Percentiles rank a stretch among this genome's conserved stretches.
phyloP scores from a whole-genome alignment of 1,284 basidiomycete species.

The Leccinum solheimii region DNA sequence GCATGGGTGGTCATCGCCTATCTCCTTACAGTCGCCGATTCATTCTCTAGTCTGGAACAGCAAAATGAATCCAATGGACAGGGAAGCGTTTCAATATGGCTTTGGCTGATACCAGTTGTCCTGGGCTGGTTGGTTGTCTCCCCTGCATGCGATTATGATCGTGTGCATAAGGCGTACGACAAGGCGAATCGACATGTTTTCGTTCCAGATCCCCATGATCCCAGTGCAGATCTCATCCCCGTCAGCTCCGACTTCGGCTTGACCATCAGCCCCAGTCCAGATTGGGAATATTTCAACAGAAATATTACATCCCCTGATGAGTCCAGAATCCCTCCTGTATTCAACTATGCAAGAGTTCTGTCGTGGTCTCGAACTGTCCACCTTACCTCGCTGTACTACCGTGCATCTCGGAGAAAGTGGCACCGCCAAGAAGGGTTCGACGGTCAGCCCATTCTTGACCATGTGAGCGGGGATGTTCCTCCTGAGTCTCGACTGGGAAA shows the following conservation, averaged over 20 bases:
- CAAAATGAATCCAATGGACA: slow-evolving; percentile 33
- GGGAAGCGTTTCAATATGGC: slow-evolving; percentile 39
- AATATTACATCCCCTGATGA: slow-evolving; percentile 24
- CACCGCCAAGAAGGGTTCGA: slow-evolving; percentile 7
- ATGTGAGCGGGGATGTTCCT: background rate
- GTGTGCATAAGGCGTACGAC: slow-evolving; percentile 33
- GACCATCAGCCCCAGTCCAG: slow-evolving; percentile 17
- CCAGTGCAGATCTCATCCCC: background rate
- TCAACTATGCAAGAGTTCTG: slow-evolving; percentile 34
- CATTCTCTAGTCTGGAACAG: slow-evolving; percentile 31
- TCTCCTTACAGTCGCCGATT: slow-evolving; percentile 41
- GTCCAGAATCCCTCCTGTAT: slow-evolving; percentile 29
- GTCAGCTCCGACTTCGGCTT: slow-evolving; percentile 20
- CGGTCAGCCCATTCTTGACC: background rate
- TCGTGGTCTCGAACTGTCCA: slow-evolving; percentile 29
- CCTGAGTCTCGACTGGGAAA: slow-evolving; percentile 27
- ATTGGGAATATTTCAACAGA: background rate
- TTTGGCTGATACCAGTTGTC: slow-evolving; percentile 46
- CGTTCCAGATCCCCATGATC: background rate
- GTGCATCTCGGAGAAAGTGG: slow-evolving; percentile 17
- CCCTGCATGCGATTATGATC: slow-evolving; percentile 40
- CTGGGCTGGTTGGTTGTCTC: slow-evolving; percentile 43
- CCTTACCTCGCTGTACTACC: slow-evolving; percentile 22
- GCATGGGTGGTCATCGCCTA: slow-evolving; percentile 46
- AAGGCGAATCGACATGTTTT: slow-evolving; percentile 31